A percentile compares a stretch with the other conserved stretches of the same genome.
phyloP scores from a whole-genome alignment of 805 yeast genomes.

The Nakazawaea ernobii region DNA sequence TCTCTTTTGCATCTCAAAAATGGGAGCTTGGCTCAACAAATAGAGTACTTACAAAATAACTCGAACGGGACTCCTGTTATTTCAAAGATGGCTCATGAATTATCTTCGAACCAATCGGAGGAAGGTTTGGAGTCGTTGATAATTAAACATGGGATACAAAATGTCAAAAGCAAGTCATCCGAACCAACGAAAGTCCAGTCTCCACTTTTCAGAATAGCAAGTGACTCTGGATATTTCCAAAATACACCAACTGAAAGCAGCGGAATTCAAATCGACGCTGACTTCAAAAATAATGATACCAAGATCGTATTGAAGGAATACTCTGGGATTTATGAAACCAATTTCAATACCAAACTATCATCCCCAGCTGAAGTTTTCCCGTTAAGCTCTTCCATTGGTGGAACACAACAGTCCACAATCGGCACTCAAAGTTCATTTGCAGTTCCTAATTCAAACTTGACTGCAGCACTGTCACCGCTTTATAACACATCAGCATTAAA shows the following conservation, averaged over 20 bases:
- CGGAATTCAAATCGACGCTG: neutral
- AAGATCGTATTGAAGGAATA: neutral
- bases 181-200: neutral
- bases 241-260: neutral
- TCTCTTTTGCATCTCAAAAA: neutral
- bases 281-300: neutral
- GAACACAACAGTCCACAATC: too few relatives aligned
- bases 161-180: neutral
- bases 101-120: neutral
- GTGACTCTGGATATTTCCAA: neutral
- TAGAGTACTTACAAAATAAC: neutral
- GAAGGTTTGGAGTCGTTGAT: slow-evolving; percentile 1
- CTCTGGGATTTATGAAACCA: neutral
- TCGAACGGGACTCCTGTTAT: neutral
- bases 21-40: neutral
- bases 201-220: neutral
- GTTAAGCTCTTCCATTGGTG: slow-evolving; percentile 18
- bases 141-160: slow-evolving; percentile 2
- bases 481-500: slow-evolving; percentile 20
- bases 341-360: slow-evolving; percentile 8
- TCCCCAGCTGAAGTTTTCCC: slow-evolving; percentile 11
- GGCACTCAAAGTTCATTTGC: too few relatives aligned
- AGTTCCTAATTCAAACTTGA: too few relatives aligned
- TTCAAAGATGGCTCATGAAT: neutral
- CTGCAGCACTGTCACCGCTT: too few relatives aligned